Percentiles rank a stretch among this genome's conserved stretches.
phyloP scores from a whole-genome alignment of 495 filamentous ascomycete genomes.

The Aspergillus avenaceus region DNA sequence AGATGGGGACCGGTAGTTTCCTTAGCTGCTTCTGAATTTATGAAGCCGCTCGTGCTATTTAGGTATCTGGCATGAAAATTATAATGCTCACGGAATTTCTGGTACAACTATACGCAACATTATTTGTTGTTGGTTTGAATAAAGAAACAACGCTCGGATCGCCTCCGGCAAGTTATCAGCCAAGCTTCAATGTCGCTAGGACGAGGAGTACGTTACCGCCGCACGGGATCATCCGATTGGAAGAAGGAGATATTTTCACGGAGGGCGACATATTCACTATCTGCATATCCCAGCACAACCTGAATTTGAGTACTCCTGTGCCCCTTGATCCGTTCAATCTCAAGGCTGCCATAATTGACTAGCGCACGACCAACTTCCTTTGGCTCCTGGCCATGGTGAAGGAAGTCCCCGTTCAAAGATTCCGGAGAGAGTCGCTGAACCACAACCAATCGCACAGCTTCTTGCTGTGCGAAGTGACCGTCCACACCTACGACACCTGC shows the following conservation, averaged over 20 bases:
- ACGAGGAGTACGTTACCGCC: background rate
- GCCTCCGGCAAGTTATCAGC: no score
- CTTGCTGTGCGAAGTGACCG: conserved; percentile 84
- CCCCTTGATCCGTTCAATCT: conserved; percentile 82
- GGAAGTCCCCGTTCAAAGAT: conserved; percentile 40
- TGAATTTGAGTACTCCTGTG: conserved; percentile 77
- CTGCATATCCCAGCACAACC: conserved; percentile 77
- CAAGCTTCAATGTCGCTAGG: background rate
- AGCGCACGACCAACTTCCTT: conserved; percentile 87
- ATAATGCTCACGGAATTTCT: background rate
- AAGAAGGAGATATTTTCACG: conserved; percentile 86
- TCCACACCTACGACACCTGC: conserved; percentile 87
- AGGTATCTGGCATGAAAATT: background rate
- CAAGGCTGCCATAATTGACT: conserved; percentile 84
- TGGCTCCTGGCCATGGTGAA: conserved; percentile 43
- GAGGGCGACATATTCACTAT: conserved; percentile 90
- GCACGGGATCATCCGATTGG: conserved; percentile 22
- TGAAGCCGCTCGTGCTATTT: background rate
- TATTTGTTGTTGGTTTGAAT: background rate
- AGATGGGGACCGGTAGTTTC: background rate
- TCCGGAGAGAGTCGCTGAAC: conserved; percentile 49
- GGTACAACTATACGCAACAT: background rate
- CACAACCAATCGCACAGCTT: conserved; percentile 81
- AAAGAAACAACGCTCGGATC: no score
- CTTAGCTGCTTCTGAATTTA: background rate